Percentiles rank a stretch among this genome's conserved stretches.
phyloP scores from a whole-genome alignment of 176 grass and related monocot species.

The Elaeis guineensis region DNA sequence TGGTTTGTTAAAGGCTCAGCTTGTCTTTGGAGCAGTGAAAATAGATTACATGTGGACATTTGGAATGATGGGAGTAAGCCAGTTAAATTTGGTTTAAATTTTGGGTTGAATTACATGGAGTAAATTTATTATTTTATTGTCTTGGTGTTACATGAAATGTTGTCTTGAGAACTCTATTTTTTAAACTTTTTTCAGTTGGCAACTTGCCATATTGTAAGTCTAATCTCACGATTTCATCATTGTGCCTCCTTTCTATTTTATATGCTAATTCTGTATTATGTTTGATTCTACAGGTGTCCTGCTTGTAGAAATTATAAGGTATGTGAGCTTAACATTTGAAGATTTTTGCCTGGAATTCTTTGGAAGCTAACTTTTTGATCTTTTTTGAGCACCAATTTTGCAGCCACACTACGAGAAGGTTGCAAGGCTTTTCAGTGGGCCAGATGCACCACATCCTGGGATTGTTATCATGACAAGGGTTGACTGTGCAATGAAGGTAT shows the following conservation, averaged over 20 bases:
- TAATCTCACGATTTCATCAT: no score
- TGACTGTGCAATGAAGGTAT: constrained; percentile 96
- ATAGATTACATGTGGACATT: no score
- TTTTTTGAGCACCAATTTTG: background rate
- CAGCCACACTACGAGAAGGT: constrained; percentile 97
- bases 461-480: constrained; percentile 77
- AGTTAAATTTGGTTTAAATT: no score
- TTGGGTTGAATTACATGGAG: no score
- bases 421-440: constrained; percentile 88
- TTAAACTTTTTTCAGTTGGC: no score
- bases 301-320: constrained; percentile 99
- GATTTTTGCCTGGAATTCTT: background rate
- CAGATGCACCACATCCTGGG: constrained; percentile 77
- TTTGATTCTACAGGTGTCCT: constrained; percentile 67
- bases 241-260: no score
- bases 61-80: no score
- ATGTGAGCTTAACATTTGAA: constrained; percentile 6
- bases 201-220: no score
- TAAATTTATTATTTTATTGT: background rate
- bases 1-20: no score
- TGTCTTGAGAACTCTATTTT: no score
- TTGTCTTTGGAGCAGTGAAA: no score
- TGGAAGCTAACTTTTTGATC: background rate
- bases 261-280: no score
- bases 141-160: background rate